Evolutionary conservation across 73 alveolate genomes (phyloP), one percentile per base, ranked within the genome.

Genomic region (Urostyla sp.): DNA sequence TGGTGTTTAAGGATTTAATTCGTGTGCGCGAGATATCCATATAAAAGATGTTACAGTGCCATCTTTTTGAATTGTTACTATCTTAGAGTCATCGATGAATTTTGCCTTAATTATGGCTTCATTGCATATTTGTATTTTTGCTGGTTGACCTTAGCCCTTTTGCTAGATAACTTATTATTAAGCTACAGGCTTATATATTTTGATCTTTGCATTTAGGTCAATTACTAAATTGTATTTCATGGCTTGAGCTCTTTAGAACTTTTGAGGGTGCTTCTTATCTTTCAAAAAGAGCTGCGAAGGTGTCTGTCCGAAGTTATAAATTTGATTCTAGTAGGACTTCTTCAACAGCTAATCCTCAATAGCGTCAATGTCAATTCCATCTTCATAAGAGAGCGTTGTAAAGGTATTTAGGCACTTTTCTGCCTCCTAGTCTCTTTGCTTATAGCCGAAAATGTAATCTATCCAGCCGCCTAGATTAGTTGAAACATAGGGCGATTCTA

Each of bases 361-460:
- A 46, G 85, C 59, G 51, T 94, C 94, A 34, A 91, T 80, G 54
- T 91, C 91, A 43, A 90, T 75, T 53, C 87, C 85, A 80, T 87
- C 93, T 61, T 97, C 99, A 78, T 97, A 97, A 49, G 99, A 93
- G 35, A 88, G 24, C 56, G 72, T 82, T 67, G 82, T 84, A 84
- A 81, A 95, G n/a, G 75, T 69, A 81, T 95, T 95, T 32, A 84
- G 73, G 11, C 96, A 69, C 45, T 92, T 92, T 38, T 81, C 97
- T 27, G 98, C 98, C 46, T 92, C 96, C 49, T 86, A 91, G 49
- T 96, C 99, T 32, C 84, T 90, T 72, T 95, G 91, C 77, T 95
- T 95, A 72, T 59, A 95, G 18, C 99, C 99, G 80, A 89, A 93
- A 2, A 95, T 89, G 40, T 80, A 77, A 66, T 95, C 99, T 61